Base-by-base conservation (phyloP, 164 flowering plant species). In the Euptelea pleiosperma region DNA sequence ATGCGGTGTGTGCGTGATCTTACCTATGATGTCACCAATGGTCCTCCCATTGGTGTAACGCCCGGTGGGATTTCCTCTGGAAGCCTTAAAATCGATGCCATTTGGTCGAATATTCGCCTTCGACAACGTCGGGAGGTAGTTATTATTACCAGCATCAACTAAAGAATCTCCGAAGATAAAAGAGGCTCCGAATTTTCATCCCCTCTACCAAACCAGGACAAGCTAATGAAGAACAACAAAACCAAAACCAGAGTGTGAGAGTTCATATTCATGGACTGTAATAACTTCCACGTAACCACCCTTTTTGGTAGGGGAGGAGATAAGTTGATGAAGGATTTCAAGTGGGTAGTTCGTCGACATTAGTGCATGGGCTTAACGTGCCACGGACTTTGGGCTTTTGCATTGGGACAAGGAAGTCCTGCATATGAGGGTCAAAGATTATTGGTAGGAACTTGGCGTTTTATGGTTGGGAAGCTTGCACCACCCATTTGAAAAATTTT, bases 61-160 rank as follows among this genome's bases (percentile, higher is more conserved):
- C 6, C 97, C 99, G 0, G 99, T 90, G 24, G 99, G 94, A 16
- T 52, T 79, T 15, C 98, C 99, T 0, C 83, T 80, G 2, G 83
- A 82, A 1, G 91, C 75, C 40, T 61, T 55, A 53, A 90, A 93
- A 75, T 90, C 96, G 15, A 93, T 86, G 1, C 99, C 99, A 56
- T 90, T 93, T 0, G 97, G 99, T 8, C 29, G 30, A 16, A 77
- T 73, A 66, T 90, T 70, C 0, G 96, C 98, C 67, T 70, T 87
- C 7, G 98, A 84, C 70, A 92, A 65, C 0, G 98, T 89, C 0
- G 72, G 66, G 1, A 93, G 58, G 61, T 70, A 93, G 57, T 93
- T 93, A 40, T 93, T 93, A 50, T 93, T 90, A 7, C 99, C 96
- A 0, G 96, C 92, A 63, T 93, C 99, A 1, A 90, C 99, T 1